Conservation (phyloP, 371 early-diverging fungal genomes). For the Syncephalastrum contaminatum region DNA sequence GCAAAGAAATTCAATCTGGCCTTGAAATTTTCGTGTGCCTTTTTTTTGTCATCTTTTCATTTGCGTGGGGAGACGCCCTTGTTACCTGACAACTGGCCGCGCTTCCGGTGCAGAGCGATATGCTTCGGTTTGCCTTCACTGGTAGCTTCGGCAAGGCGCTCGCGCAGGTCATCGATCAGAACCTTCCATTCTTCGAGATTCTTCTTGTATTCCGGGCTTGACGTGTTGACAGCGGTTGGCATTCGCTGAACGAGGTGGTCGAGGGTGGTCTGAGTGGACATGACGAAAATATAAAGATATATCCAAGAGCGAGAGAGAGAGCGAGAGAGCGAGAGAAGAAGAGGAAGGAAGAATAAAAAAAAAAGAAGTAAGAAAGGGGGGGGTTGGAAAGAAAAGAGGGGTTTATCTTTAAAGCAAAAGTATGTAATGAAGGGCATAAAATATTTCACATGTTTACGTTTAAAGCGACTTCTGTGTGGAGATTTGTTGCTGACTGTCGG, state of each 20-base stretch:
- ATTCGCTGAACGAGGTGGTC: conserved; percentile 43
- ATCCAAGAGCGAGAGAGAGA: not conserved
- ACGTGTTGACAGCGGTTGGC: conserved; percentile 32
- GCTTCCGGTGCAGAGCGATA: conserved; percentile 58
- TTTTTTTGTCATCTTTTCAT: not conserved
- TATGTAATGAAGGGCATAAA: too few relatives aligned
- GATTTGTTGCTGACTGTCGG: not conserved
- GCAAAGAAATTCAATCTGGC: not conserved
- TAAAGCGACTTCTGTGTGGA: not conserved
- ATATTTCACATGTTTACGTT: conserved; percentile 7
- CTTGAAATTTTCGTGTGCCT: not conserved
- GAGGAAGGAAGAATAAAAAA: conserved; percentile 2
- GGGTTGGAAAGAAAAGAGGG: conserved; percentile 1
- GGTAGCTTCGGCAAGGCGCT: conserved; percentile 57
- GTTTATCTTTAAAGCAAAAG: too few relatives aligned
- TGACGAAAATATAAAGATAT: conserved; percentile 8
- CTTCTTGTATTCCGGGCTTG: conserved; percentile 51
- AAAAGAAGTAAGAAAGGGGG: conserved; percentile 3
- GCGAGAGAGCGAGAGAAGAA: conserved; percentile 1
- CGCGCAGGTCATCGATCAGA: conserved; percentile 53
- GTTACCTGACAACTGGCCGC: conserved; percentile 66
- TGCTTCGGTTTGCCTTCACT: conserved; percentile 59
- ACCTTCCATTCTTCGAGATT: conserved; percentile 62
- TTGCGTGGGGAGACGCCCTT: not conserved
- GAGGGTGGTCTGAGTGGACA: conserved; percentile 33